Evolutionary conservation across 225 moss, liverwort and hornwort species (phyloP).

Genomic region (Climacium dendroides): DNA sequence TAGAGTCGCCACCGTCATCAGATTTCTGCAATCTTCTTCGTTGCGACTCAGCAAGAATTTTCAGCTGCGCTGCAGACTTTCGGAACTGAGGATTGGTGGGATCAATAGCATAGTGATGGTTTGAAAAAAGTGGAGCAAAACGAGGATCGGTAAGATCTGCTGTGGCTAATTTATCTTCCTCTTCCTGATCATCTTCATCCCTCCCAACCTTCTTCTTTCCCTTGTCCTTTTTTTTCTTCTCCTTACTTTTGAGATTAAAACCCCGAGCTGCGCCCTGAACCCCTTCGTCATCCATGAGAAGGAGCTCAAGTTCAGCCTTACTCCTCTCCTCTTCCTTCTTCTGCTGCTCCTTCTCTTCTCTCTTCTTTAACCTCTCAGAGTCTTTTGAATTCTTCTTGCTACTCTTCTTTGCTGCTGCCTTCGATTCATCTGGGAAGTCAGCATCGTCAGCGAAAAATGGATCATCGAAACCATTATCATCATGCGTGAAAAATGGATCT

Average conservation of each 20-base stretch:
- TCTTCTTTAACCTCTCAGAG: constrained; percentile 44
- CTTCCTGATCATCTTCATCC: constrained; percentile 17
- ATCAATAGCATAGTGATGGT: constrained; percentile 82
- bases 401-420: constrained; percentile 13
- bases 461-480: constrained; percentile 42
- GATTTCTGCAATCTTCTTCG: constrained; percentile 30
- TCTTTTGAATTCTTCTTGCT: constrained; percentile 20
- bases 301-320: constrained; percentile 76
- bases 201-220: neutral
- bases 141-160: constrained; percentile 77
- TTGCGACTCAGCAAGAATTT: constrained; percentile 54
- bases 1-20: neutral
- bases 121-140: constrained; percentile 61
- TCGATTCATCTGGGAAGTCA: constrained; percentile 16
- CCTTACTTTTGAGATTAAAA: constrained; percentile 25
- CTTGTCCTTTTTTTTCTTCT: constrained; percentile 41
- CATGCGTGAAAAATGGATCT: constrained; percentile 59
- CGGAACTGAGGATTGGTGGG: constrained; percentile 86
- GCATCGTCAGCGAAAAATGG: constrained; percentile 46
- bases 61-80: constrained; percentile 45
- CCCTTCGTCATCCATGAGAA: constrained; percentile 83
- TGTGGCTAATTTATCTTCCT: constrained; percentile 45
- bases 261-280: constrained; percentile 43
- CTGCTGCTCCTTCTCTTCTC: constrained; percentile 50
- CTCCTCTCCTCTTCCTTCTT: constrained; percentile 64